Evolutionary conservation across 768 basidiomycete genomes (phyloP).

Genomic region (Udeniomyces megalosporus): DNA sequence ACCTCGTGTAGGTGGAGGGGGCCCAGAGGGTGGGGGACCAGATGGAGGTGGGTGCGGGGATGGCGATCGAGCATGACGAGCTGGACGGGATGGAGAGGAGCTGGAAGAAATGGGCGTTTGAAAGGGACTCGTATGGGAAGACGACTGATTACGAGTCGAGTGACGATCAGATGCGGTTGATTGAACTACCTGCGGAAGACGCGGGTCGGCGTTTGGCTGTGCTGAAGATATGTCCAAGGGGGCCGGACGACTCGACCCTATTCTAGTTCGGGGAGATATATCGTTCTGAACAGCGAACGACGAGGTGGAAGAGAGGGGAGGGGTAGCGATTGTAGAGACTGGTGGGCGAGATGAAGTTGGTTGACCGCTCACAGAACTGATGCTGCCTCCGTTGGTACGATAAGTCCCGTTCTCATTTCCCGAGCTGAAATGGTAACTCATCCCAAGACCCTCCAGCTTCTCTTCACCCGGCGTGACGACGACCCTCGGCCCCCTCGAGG

Average conservation of each 20-base stretch:
- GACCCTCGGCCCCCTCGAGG: neutral
- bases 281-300: neutral
- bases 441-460: neutral
- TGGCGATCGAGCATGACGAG: neutral
- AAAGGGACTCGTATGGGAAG: neutral
- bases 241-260: neutral
- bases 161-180: neutral
- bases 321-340: too few relatives aligned
- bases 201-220: conserved; percentile 1
- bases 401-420: neutral
- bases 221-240: conserved; percentile 4
- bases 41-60: neutral
- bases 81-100: neutral
- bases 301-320: neutral
- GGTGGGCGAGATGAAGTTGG: too few relatives aligned
- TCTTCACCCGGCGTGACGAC: conserved; percentile 1
- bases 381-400: neutral
- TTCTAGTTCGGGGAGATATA: too few relatives aligned
- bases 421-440: neutral
- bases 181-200: conserved; percentile 6
- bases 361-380: too few relatives aligned
- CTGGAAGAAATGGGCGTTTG: neutral
- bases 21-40: neutral
- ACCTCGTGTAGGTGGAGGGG: too few relatives aligned
- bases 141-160: neutral